phyloP scores from a whole-genome alignment of 1,284 basidiomycete species.

The Chiua sp. region DNA sequence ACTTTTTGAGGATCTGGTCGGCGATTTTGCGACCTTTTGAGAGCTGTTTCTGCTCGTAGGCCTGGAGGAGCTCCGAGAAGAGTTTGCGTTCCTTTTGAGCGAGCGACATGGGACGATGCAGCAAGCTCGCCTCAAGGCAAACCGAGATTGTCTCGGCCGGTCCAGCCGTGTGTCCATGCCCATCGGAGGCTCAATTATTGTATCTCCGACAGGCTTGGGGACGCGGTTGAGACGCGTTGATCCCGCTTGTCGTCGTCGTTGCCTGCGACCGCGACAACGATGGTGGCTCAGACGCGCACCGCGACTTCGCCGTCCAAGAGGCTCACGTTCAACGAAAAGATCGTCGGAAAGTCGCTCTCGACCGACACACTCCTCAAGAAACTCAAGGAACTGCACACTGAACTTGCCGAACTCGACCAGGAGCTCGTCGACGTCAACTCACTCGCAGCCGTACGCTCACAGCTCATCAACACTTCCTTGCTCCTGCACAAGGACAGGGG shows the following conservation, averaged over 20 bases:
- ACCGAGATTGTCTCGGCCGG: background rate
- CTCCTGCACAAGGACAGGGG: constrained; percentile 94
- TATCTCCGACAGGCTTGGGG: constrained; percentile 3
- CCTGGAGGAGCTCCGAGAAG: constrained; percentile 89
- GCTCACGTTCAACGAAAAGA: constrained; percentile 81
- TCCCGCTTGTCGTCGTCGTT: background rate
- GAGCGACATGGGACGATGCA: constrained; percentile 45
- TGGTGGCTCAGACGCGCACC: constrained; percentile 76
- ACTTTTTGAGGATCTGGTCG: constrained; percentile 95
- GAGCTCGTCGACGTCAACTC: constrained; percentile 81
- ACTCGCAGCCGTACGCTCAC: constrained; percentile 72
- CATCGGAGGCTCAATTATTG: background rate
- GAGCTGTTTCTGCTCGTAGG: constrained; percentile 92
- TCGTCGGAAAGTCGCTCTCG: constrained; percentile 70
- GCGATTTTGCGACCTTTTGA: constrained; percentile 93
- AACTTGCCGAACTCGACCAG: constrained; percentile 89
- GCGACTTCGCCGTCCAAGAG: constrained; percentile 56
- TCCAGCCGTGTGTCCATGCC: too few species aligned
- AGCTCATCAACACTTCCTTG: constrained; percentile 82
- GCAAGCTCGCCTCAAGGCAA: too few species aligned
- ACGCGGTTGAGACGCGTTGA: background rate
- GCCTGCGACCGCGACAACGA: constrained; percentile 40
- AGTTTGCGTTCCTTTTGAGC: constrained; percentile 86
- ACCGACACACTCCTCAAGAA: constrained; percentile 86
- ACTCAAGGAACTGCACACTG: constrained; percentile 80